Evolutionary conservation across 2,329 filamentous ascomycete species (phyloP).

Genomic region (Curvularia eragrostidis): DNA sequence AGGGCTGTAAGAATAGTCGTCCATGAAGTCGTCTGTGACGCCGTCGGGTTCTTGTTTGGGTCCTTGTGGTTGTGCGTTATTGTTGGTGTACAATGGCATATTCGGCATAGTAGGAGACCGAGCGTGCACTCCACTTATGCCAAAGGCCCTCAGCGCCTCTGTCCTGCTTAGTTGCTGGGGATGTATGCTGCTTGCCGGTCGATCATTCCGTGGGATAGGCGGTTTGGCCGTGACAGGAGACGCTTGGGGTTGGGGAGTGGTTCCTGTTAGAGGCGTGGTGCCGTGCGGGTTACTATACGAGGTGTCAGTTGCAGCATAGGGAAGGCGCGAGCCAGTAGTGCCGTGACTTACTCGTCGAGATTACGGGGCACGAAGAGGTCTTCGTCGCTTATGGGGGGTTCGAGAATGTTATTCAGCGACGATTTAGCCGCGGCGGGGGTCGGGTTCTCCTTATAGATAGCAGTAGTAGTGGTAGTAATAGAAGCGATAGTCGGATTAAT

Average conservation of each 20-base stretch:
- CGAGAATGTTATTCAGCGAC: constrained; percentile 34
- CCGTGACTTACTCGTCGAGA: constrained; percentile 47
- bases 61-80: constrained; percentile 34
- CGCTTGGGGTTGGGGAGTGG: constrained; percentile 34
- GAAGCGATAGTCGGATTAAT: constrained; percentile 38
- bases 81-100: constrained; percentile 44
- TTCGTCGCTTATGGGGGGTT: constrained; percentile 44
- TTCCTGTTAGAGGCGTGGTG: constrained; percentile 36
- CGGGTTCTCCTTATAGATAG: constrained; percentile 31
- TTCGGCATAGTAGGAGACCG: constrained; percentile 50
- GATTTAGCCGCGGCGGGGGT: constrained; percentile 34
- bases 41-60: constrained; percentile 48
- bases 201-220: constrained; percentile 44
- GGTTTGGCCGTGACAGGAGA: constrained; percentile 13
- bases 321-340: constrained; percentile 3
- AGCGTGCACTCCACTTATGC: constrained; percentile 31
- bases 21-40: constrained; percentile 47
- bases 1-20: constrained; percentile 43
- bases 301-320: constrained; percentile 25
- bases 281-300: constrained; percentile 47
- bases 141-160: constrained; percentile 33
- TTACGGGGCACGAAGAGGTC: constrained; percentile 46
- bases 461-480: constrained; percentile 12
- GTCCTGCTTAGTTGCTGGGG: constrained; percentile 35
- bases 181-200: constrained; percentile 45